Evolutionary conservation across 2,329 filamentous ascomycete genomes (phyloP).

Genomic region (Dendrostoma leiphaemia): DNA sequence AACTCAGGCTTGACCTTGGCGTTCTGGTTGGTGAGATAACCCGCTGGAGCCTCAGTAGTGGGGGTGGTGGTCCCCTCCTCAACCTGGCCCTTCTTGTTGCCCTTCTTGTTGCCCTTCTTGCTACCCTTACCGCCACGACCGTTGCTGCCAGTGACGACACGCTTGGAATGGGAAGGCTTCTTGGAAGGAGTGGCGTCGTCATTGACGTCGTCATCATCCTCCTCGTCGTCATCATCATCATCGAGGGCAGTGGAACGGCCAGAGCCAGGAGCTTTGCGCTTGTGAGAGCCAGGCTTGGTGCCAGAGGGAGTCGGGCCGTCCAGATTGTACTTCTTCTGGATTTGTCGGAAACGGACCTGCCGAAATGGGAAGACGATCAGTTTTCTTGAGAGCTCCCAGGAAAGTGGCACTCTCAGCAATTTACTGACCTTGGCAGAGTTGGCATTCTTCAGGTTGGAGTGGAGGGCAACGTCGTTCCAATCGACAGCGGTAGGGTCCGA

Average conservation of each 20-base stretch:
- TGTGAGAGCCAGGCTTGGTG: too few relatives aligned
- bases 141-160: background rate
- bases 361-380: background rate
- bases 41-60: background rate
- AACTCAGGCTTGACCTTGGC: background rate
- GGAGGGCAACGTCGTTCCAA: conserved; percentile 3
- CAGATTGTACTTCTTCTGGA: conserved; percentile 8
- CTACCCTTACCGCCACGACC: too few relatives aligned
- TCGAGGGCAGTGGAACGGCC: background rate
- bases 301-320: background rate
- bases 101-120: background rate
- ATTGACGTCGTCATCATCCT: background rate
- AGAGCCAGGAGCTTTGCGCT: too few relatives aligned
- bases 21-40: background rate
- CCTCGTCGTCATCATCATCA: background rate
- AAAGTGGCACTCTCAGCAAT: background rate
- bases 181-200: background rate
- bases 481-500: background rate
- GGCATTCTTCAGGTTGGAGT: conserved; percentile 14
- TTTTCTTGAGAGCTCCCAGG: too few relatives aligned
- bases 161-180: conserved; percentile 1
- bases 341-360: conserved; percentile 15
- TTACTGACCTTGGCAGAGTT: conserved; percentile 6
- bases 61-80: background rate
- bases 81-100: background rate